Evolutionary conservation across 192 early-diverging fungal genomes (phyloP).

Genomic region (Linderina pennispora): DNA sequence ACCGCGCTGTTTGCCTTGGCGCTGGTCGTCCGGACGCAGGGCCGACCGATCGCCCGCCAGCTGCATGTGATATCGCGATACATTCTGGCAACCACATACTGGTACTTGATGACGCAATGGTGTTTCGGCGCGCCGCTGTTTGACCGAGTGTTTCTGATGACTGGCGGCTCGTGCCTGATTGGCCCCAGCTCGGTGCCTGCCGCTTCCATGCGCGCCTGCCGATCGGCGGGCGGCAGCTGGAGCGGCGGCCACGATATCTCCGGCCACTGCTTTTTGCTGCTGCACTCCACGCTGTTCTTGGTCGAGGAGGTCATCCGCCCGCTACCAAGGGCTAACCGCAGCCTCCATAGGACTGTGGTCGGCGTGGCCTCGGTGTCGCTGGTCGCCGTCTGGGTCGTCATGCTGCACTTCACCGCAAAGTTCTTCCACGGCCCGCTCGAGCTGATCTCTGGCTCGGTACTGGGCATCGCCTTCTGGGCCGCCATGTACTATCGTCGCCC

Average conservation of each 20-base stretch:
- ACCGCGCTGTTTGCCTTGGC: constrained; percentile 53
- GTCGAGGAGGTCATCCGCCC: constrained; percentile 56
- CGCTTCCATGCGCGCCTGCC: constrained; percentile 36
- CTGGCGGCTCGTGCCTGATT: constrained; percentile 58
- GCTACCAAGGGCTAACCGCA: constrained; percentile 23
- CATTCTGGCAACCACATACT: constrained; percentile 68
- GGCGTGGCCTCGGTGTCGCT: constrained; percentile 40
- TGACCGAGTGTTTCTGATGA: constrained; percentile 67
- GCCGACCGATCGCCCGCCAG: not conserved
- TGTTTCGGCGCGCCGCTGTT: constrained; percentile 75
- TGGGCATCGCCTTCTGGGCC: constrained; percentile 66
- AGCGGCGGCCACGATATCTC: constrained; percentile 77
- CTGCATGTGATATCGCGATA: constrained; percentile 42
- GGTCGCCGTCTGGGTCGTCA: constrained; percentile 61
- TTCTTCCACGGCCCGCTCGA: constrained; percentile 75
- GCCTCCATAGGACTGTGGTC: too few relatives aligned
- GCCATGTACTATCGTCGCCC: constrained; percentile 17
- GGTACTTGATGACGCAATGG: constrained; percentile 81
- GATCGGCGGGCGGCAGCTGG: constrained; percentile 61
- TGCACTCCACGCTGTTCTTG: constrained; percentile 68
- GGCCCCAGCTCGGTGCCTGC: not conserved
- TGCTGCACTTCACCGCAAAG: constrained; percentile 70
- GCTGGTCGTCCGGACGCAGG: constrained; percentile 31
- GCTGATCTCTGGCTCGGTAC: constrained; percentile 58
- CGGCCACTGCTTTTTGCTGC: constrained; percentile 81